Conservation (phyloP, 2,329 filamentous ascomycete species). For the Fusarium goolgardi region DNA sequence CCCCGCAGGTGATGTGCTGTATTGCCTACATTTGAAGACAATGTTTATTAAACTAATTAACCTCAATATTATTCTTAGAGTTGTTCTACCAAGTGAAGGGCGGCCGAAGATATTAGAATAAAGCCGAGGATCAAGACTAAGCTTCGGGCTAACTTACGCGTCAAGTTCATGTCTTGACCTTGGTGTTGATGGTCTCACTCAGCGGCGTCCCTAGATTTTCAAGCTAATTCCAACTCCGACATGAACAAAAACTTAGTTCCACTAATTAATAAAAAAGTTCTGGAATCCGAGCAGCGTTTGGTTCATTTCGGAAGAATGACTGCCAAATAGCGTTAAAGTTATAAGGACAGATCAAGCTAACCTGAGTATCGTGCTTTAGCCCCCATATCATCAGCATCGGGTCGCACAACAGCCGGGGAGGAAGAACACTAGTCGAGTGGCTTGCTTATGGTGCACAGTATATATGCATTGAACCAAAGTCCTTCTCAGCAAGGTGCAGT, state of each 20-base stretch:
- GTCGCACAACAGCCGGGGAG: not conserved
- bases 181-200: not conserved
- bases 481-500: not conserved
- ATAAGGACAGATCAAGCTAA: not conserved
- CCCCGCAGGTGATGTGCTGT: not conserved
- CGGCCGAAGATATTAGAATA: not conserved
- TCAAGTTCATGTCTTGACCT: not conserved
- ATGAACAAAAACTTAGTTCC: accelerated
- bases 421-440: not conserved
- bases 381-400: not conserved
- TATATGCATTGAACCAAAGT: not conserved
- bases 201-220: not conserved
- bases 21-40: not conserved
- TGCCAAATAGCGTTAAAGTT: not conserved
- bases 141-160: not conserved
- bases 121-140: not conserved
- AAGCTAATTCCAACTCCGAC: not conserved
- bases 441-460: not conserved
- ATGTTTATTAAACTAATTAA: not conserved
- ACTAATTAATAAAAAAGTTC: not conserved
- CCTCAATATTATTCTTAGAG: not conserved
- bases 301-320: not conserved
- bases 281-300: accelerated
- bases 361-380: not conserved
- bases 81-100: accelerated